These are phyloP conservation scores for Naganishia friedmannii DNA, from an alignment of 768 basidiomycete genomes.

Conservation along the genomic window DNA sequence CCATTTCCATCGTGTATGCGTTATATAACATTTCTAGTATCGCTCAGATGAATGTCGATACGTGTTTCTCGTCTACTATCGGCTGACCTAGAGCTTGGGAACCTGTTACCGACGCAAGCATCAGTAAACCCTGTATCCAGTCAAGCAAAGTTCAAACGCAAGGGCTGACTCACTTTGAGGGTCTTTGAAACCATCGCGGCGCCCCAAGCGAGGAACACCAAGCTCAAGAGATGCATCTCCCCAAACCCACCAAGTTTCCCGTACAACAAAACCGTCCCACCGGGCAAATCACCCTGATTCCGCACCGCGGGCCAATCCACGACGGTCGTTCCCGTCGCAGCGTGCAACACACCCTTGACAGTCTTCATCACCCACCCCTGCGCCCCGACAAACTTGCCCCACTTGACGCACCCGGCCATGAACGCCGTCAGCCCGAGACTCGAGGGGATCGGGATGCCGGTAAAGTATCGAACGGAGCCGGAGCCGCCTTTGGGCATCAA, in stretches of 20 bases:
- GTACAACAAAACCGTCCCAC: slow-evolving; percentile 51
- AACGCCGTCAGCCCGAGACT: slow-evolving; percentile 74
- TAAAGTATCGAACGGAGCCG: slow-evolving; percentile 92
- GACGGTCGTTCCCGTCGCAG: too few species aligned
- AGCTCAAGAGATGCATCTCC: slow-evolving; percentile 75
- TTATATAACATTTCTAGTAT: slow-evolving; percentile 12
- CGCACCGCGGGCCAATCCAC: slow-evolving; percentile 25
- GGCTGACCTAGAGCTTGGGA: slow-evolving; percentile 29
- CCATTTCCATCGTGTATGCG: neutral
- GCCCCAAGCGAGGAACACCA: slow-evolving; percentile 82
- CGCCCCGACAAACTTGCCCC: slow-evolving; percentile 79
- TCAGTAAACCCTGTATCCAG: too few species aligned
- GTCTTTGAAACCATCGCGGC: slow-evolving; percentile 99
- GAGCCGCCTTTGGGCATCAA: slow-evolving; percentile 78
- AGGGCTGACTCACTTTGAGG: slow-evolving; percentile 59
- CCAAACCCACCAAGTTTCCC: slow-evolving; percentile 44
- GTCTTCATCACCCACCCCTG: slow-evolving; percentile 64
- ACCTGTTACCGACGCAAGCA: slow-evolving; percentile 7
- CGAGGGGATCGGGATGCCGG: slow-evolving; percentile 94
- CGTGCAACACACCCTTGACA: too few species aligned
- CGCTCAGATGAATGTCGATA: slow-evolving; percentile 19
- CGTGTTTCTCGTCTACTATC: neutral
- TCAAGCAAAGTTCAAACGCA: neutral
- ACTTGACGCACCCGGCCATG: slow-evolving; percentile 75
- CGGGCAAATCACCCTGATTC: slow-evolving; percentile 53